These are phyloP conservation scores for Alternaria conjuncta DNA, from an alignment of 2,329 filamentous ascomycete species.

Conservation along the genomic window DNA sequence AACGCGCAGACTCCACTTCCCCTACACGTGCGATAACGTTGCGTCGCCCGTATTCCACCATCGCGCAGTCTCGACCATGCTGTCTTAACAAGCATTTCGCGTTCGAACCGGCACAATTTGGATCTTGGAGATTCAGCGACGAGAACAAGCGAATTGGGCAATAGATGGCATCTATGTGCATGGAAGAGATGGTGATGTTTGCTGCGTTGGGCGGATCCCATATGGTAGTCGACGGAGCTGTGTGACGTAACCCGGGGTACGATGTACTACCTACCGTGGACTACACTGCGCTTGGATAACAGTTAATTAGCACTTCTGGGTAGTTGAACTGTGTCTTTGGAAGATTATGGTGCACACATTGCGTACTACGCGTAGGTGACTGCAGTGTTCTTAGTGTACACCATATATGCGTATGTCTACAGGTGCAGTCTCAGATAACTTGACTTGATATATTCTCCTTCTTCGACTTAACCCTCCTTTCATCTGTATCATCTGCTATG, in stretches of 20 bases:
- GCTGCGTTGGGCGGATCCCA: not conserved
- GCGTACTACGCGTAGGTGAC: not conserved
- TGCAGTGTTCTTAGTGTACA: not conserved
- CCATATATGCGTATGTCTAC: not conserved
- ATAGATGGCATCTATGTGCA: not conserved
- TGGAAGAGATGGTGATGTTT: not conserved
- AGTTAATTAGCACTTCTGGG: not conserved
- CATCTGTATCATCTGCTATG: not conserved
- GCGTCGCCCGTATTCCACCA: not conserved
- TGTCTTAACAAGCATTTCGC: not conserved
- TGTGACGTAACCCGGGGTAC: not conserved
- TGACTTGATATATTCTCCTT: not conserved
- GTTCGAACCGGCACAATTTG: not conserved
- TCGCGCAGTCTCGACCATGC: not conserved
- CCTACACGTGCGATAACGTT: not conserved
- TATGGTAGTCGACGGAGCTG: not conserved
- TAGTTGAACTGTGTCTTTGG: not conserved
- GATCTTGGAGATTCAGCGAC: not conserved
- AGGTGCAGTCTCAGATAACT: not conserved
- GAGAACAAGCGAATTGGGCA: not conserved
- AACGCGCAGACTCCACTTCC: not conserved
- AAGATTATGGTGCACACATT: not conserved
- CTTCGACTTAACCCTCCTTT: not conserved
- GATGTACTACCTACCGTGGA: not conserved
- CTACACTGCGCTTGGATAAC: not conserved